phyloP scores from a whole-genome alignment of 129 eudicot species.

The Helichrysum umbraculigerum region DNA sequence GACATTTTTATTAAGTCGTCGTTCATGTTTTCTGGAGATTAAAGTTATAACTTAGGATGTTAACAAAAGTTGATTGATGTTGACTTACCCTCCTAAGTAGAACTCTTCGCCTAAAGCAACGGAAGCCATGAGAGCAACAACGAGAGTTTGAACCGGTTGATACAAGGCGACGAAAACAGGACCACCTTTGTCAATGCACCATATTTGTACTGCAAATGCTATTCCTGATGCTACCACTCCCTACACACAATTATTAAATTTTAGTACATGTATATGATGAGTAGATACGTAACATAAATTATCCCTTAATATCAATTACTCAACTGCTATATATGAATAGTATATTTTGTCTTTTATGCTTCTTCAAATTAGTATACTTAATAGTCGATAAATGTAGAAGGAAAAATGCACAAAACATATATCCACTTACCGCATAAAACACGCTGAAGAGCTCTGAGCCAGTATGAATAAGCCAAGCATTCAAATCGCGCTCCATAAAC shows the following conservation, averaged over 20 bases:
- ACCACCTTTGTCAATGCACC: constrained; percentile 99
- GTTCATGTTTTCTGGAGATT: background rate
- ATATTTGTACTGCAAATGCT: constrained; percentile 96
- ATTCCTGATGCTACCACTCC: constrained; percentile 99
- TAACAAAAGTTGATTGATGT: too few relatives aligned
- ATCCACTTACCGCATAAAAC: constrained; percentile 74
- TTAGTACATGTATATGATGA: background rate
- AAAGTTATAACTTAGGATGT: background rate
- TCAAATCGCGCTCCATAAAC: constrained; percentile 70
- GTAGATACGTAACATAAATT: background rate
- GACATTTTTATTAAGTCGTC: background rate
- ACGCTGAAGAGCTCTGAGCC: constrained; percentile 91
- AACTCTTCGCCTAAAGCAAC: constrained; percentile 84
- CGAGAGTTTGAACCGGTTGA: constrained; percentile 98
- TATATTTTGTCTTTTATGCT: too few relatives aligned
- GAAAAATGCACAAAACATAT: too few relatives aligned
- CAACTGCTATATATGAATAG: too few relatives aligned
- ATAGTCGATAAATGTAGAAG: too few relatives aligned
- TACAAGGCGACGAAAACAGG: constrained; percentile 97
- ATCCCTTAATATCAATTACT: too few relatives aligned
- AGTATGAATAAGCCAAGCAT: constrained; percentile 84
- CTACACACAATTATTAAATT: constrained; percentile 31
- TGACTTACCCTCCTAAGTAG: constrained; percentile 87
- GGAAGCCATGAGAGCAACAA: constrained; percentile 94
- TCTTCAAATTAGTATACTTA: too few relatives aligned